Conservation (phyloP, 1,284 basidiomycete genomes). For the Puccinia coronata region DNA sequence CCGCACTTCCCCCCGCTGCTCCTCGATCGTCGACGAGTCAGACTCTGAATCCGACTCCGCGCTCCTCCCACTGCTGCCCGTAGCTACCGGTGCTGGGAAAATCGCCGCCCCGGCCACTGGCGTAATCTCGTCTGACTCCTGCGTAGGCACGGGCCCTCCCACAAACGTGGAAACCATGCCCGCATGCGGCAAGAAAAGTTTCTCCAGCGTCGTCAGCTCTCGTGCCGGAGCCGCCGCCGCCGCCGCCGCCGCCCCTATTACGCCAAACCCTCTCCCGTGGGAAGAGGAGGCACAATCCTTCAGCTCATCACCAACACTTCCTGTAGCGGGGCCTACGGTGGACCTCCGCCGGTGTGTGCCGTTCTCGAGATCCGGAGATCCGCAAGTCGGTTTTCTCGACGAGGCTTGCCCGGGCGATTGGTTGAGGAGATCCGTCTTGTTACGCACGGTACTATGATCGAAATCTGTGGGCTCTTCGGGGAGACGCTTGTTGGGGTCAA, state of each 20-base stretch:
- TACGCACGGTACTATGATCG: background rate
- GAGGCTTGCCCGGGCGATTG: background rate
- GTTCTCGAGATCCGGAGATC: background rate
- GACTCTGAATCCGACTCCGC: background rate
- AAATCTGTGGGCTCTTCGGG: background rate
- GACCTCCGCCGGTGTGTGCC: background rate
- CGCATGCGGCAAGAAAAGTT: constrained; percentile 41
- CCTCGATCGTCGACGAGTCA: constrained; percentile 14
- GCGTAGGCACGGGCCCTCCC: background rate
- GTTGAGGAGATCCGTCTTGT: background rate
- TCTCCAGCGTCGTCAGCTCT: constrained; percentile 36
- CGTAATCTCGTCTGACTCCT: too few species aligned
- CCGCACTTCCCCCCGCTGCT: too few species aligned
- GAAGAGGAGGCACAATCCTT: background rate
- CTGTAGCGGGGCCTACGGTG: background rate
- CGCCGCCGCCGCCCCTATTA: background rate
- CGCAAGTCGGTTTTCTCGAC: background rate
- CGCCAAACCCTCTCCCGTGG: background rate
- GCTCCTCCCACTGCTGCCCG: background rate
- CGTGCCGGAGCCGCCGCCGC: background rate
- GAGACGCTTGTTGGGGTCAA: background rate
- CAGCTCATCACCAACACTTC: background rate
- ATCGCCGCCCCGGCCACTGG: too few species aligned
- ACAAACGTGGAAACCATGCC: background rate
- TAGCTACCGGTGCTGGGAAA: background rate